These are phyloP conservation scores for Nemania diffusa DNA, from an alignment of 2,329 filamentous ascomycete genomes.

Conservation along the genomic window DNA sequence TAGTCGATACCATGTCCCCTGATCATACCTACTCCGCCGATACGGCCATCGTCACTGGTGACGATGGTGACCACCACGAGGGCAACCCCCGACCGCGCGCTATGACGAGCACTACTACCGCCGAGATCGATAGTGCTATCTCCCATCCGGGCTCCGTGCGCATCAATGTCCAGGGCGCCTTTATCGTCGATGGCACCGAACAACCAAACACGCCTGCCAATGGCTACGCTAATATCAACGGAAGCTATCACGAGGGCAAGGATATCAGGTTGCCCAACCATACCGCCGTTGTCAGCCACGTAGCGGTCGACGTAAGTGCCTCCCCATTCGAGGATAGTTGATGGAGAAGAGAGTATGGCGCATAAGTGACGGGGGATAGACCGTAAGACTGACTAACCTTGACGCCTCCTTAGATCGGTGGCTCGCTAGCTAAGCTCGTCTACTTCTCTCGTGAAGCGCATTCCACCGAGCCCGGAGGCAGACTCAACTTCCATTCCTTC, in stretches of 20 bases:
- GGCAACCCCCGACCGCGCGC: conserved; percentile 49
- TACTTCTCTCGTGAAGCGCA: conserved; percentile 93
- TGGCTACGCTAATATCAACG: conserved; percentile 45
- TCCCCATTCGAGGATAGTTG: background rate
- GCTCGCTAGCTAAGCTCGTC: conserved; percentile 93
- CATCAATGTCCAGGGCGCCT: conserved; percentile 96
- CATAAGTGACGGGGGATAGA: background rate
- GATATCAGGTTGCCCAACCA: conserved; percentile 98
- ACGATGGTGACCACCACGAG: conserved; percentile 31
- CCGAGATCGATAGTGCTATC: conserved; percentile 70
- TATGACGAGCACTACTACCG: conserved; percentile 62
- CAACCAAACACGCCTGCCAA: conserved; percentile 61
- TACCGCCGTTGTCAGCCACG: conserved; percentile 93
- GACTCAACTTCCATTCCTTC: conserved; percentile 94
- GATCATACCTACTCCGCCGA: conserved; percentile 36
- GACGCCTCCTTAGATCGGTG: conserved; percentile 77
- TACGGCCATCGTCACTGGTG: conserved; percentile 34
- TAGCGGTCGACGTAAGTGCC: conserved; percentile 87
- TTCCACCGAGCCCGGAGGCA: conserved; percentile 82
- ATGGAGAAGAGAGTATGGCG: background rate
- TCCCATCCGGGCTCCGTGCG: conserved; percentile 77
- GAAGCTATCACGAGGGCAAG: conserved; percentile 74
- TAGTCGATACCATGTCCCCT: conserved; percentile 21
- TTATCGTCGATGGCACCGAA: conserved; percentile 90
- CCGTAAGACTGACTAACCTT: too few relatives aligned